A percentile compares a stretch with the other conserved stretches of the same genome.
Conservation (phyloP, 306 rosid species). For the Glycine soja region DNA sequence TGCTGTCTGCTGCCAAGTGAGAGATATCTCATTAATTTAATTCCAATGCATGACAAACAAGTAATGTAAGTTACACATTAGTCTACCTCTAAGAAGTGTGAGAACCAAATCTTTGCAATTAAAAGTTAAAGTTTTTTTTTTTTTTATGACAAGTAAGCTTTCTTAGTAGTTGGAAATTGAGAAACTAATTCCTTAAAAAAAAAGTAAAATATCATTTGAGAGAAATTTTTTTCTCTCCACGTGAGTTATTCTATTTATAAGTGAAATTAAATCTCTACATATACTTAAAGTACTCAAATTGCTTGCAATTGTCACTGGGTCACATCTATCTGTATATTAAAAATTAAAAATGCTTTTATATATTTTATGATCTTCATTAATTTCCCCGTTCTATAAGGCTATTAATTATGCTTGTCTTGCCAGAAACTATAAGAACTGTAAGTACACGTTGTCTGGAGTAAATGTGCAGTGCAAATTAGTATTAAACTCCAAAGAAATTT, state of each 20-base stretch:
- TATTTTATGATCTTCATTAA: background rate
- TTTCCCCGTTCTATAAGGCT: background rate
- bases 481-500: background rate
- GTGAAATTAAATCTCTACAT: background rate
- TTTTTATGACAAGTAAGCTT: no score
- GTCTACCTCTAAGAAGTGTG: background rate
- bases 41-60: background rate
- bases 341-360: background rate
- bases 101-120: background rate
- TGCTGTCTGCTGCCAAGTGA: conserved; percentile 11
- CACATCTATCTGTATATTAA: background rate
- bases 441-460: background rate
- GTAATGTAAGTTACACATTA: background rate
- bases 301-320: no score
- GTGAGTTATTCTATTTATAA: background rate
- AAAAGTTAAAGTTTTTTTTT: background rate
- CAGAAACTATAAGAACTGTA: conserved; percentile 34
- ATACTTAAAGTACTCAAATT: no score
- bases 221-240: no score
- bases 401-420: background rate
- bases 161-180: no score
- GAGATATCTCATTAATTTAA: background rate
- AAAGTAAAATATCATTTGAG: no score
- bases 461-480: background rate
- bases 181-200: no score